A percentile compares a stretch with the other conserved stretches of the same genome.
phyloP scores from a whole-genome alignment of 2,329 filamentous ascomycete genomes.

The Hymenoscyphus linearis region DNA sequence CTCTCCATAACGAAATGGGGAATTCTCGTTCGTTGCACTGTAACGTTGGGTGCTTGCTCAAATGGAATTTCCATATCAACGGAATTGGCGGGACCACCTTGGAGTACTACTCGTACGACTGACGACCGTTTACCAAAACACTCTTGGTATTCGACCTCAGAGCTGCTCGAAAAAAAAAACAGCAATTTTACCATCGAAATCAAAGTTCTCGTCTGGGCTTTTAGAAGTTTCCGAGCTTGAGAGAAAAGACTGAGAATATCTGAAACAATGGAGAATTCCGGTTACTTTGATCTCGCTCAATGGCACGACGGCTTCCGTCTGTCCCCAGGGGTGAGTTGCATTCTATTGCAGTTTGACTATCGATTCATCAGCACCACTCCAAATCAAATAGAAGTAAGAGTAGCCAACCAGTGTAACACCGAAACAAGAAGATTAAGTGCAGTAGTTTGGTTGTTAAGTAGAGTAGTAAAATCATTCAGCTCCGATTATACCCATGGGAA shows the following conservation, averaged over 20 bases:
- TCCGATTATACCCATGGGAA: conserved; percentile 6
- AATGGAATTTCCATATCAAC: not conserved
- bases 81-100: not conserved
- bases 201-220: conserved; percentile 1
- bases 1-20: too few relatives aligned
- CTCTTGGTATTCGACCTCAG: not conserved
- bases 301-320: conserved; percentile 4
- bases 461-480: conserved; percentile 7
- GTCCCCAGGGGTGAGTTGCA: conserved; percentile 2
- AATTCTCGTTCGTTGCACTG: not conserved
- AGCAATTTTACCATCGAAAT: conserved; percentile 4
- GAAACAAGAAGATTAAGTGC: conserved; percentile 10
- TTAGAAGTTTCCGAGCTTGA: not conserved
- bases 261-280: not conserved
- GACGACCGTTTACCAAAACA: not conserved
- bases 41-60: not conserved
- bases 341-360: conserved; percentile 7
- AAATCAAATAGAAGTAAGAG: not conserved
- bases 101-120: not conserved
- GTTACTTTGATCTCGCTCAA: conserved; percentile 3
- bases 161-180: conserved; percentile 6
- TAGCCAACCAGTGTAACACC: conserved; percentile 6
- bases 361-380: not conserved
- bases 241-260: not conserved
- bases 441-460: conserved; percentile 7